A percentile compares a stretch with the other conserved stretches of the same genome.
Evolutionary conservation across 2,329 filamentous ascomycete species (phyloP).

Genomic region (Lachnellula occidentalis): DNA sequence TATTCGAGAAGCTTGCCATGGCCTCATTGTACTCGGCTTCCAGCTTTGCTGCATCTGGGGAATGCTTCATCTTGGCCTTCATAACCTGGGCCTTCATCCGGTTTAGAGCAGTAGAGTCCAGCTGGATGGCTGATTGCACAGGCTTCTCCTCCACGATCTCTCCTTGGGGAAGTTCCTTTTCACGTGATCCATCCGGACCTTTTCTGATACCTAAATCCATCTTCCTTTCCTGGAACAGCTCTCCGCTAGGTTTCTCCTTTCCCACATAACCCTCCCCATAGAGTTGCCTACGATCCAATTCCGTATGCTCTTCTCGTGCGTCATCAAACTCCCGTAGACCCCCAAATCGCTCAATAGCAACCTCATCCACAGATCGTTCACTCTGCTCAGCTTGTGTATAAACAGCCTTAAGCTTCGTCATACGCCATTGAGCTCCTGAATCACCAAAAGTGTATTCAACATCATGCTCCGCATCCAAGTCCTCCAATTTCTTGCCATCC

Average conservation of each 20-base stretch:
- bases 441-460: conserved; percentile 87
- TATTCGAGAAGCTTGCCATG: conserved; percentile 53
- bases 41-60: conserved; percentile 68
- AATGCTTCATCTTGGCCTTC: conserved; percentile 83
- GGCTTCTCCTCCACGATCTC: conserved; percentile 50
- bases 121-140: conserved; percentile 40
- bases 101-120: conserved; percentile 80
- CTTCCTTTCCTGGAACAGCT: conserved; percentile 74
- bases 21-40: conserved; percentile 81
- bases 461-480: conserved; percentile 50
- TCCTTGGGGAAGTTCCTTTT: conserved; percentile 44
- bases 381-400: conserved; percentile 74
- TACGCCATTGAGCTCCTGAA: conserved; percentile 84
- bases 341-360: conserved; percentile 79
- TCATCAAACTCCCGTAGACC: conserved; percentile 82
- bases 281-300: conserved; percentile 73
- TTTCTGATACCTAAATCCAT: conserved; percentile 48
- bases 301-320: conserved; percentile 86
- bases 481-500: conserved; percentile 48
- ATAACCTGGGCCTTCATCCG: conserved; percentile 89
- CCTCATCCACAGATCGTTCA: conserved; percentile 68
- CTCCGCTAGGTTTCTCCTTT: conserved; percentile 82
- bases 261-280: conserved; percentile 83
- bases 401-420: conserved; percentile 87
- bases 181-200: conserved; percentile 31